Base-by-base conservation (phyloP, 208 protist species). In the Leishmania tropica region DNA sequence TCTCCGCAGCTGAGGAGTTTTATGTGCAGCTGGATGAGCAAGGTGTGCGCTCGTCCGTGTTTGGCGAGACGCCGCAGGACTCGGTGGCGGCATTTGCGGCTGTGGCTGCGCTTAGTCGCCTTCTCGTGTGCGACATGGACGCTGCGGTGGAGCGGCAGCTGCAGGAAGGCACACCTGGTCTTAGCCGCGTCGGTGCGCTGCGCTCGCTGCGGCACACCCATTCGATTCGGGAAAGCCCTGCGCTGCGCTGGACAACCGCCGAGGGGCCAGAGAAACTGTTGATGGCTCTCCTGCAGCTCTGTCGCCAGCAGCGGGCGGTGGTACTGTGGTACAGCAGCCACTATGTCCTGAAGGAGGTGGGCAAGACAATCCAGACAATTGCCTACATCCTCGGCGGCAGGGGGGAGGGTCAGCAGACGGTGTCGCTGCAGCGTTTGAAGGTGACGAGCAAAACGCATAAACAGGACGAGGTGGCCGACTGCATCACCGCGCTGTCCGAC, bases 211-310 rank as follows among this genome's bases (percentile, higher is more conserved):
- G 78, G 47, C 28, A 51, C 1, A 68, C 56, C 68, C 78, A 64
- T 60, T 81, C 84, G 1, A 80, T 90, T 13, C 58, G 89, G 75
- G 65, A 88, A 28, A 54, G 86, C 42, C 88, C 90, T 17, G 78
- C 79, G n/a, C 62, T 89, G 58, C 87, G 83, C 40, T 96, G 90
- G 89, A 85, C 90, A 28, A 87, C 83, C 19, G 60, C 80, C 19
- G 74, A 84, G 24, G 87, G 91, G 37, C 86, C 91, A 1, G 58
- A 80, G 58, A 48, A 58, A 62, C 86, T 96, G 31, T 81, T 92
- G 4, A 64, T 76, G 37, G 54, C 76, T 5, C 42, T 90, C 0
- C 72, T 90, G 78, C 72, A 80, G 40, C 68, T 83, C 31, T 85
- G 79, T 19, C 81, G 79, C 28, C 76, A 81, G 65, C 81, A 90